Evolutionary conservation across 352 stramenopile genomes (phyloP).

Genomic region (Phytophthora ramorum): DNA sequence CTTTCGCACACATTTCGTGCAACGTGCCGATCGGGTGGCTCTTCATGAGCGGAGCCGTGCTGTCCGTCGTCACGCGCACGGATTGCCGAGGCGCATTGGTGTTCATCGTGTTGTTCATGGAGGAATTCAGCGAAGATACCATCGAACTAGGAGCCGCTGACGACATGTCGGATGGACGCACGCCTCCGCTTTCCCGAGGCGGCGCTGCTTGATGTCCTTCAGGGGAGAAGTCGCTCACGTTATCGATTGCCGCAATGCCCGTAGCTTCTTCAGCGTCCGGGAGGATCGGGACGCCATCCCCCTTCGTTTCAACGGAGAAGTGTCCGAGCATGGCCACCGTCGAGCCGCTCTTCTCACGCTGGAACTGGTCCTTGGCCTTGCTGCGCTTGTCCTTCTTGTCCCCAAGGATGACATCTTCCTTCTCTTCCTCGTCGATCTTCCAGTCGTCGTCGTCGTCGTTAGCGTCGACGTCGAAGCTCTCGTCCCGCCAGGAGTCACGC

Average conservation of each 20-base stretch:
- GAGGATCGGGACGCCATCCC: constrained; percentile 59
- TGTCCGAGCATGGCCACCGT: constrained; percentile 79
- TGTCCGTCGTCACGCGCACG: constrained; percentile 78
- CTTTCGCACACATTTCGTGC: constrained; percentile 82
- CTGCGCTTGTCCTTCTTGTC: constrained; percentile 17
- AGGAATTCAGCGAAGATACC: constrained; percentile 39
- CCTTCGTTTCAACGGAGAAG: constrained; percentile 68
- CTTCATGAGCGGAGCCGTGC: constrained; percentile 71
- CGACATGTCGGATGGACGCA: constrained; percentile 50
- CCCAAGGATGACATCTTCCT: constrained; percentile 18
- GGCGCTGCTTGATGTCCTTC: constrained; percentile 41
- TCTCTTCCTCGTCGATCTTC: constrained; percentile 42
- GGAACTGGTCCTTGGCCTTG: constrained; percentile 37
- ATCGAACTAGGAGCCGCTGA: constrained; percentile 22
- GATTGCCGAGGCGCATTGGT: constrained; percentile 61
- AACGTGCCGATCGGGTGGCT: constrained; percentile 83
- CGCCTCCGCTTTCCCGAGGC: constrained; percentile 30
- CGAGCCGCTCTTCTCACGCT: constrained; percentile 60
- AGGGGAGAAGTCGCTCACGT: constrained; percentile 52
- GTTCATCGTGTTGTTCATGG: constrained; percentile 44
- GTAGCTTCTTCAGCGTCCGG: constrained; percentile 57
- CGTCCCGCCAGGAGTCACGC: constrained; percentile 41
- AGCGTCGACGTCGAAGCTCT: constrained; percentile 47
- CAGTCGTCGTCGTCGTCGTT: constrained; percentile 16
- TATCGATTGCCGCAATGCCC: constrained; percentile 65